A percentile compares a stretch with the other conserved stretches of the same genome.
These are phyloP conservation scores for Marchantia paleacea DNA, from an alignment of 225 moss, liverwort and hornwort genomes.

Conservation along the genomic window DNA sequence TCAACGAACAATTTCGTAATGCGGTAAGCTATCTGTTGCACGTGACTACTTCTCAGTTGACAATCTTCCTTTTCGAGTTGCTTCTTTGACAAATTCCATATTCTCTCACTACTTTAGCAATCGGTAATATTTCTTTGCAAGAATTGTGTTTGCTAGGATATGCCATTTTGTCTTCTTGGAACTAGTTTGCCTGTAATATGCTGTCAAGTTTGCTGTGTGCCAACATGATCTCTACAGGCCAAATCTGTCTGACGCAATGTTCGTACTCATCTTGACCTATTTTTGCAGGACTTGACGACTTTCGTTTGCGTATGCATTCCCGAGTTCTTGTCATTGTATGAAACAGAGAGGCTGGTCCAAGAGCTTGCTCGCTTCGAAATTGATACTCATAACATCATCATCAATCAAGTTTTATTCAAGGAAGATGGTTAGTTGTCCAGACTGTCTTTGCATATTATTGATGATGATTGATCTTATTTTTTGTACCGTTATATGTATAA, in stretches of 20 bases:
- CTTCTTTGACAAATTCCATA: background rate
- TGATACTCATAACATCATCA: conserved; percentile 89
- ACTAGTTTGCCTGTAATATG: too few relatives aligned
- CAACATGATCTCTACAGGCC: too few relatives aligned
- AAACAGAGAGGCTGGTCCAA: conserved; percentile 92
- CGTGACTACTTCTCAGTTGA: background rate
- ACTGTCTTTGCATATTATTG: background rate
- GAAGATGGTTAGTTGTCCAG: conserved; percentile 44
- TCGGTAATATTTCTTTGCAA: too few relatives aligned
- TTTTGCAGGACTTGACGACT: conserved; percentile 66
- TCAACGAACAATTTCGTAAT: conserved; percentile 88
- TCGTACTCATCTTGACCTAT: background rate
- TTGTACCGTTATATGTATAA: too few relatives aligned
- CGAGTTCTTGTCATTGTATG: conserved; percentile 88
- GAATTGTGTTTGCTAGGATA: background rate
- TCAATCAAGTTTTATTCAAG: conserved; percentile 88
- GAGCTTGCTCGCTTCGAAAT: conserved; percentile 93
- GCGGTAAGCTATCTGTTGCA: conserved; percentile 35
- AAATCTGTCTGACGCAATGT: too few relatives aligned
- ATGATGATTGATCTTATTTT: too few relatives aligned
- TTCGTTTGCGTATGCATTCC: conserved; percentile 95
- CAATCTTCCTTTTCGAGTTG: too few relatives aligned
- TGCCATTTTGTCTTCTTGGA: background rate
- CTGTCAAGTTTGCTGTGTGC: too few relatives aligned
- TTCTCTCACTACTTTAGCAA: background rate